Base-by-base conservation (phyloP, 352 stramenopile genomes). In the Globisporangium polare region DNA sequence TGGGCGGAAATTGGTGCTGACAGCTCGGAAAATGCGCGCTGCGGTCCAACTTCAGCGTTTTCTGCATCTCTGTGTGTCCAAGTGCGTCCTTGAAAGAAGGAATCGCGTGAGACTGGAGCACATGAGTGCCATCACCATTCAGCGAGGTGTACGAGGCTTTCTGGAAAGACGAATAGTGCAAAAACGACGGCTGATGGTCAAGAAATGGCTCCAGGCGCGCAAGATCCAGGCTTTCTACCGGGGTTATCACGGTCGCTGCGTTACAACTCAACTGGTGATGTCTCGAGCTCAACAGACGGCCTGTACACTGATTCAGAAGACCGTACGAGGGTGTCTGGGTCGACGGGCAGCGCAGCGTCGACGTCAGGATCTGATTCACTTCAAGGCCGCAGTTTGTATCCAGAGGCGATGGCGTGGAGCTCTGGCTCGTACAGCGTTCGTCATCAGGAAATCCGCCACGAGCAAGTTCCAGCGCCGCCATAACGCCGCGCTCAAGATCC, bases 161-260 rank as follows among this genome's bases (percentile, higher is more conserved):
- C 50, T 81, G 2, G 24, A 62, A 24, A 60, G 49, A 0, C 37
- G 43, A 13, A 31, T 56, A 10, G 33, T 51, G 3, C 20, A 58
- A 4, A 61, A 56, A 15, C 59, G 43, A 0, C 17, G 20, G 2
- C 18, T 35, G 6, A 43, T 66, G 26, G 39, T 85, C 20, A 62
- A 41, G 7, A 63, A 69, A 22, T 87, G 78, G 74, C 58, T 85
- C 26, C 46, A 54, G 35, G 73, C 74, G 53, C 66, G 72, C 1
- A 68, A 61, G 18, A 63, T 91, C 39, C 82, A 89, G 58, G 54
- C 75, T 1, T 60, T 73, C 17, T 75, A 69, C n/a, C 67, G 78
- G 35, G 75, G 75, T 0, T 45, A 77, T 58, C 43, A 62, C n/a
- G 78, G 66, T 1, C 69, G 78, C 4, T 17, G 29, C 7, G 1